Evolutionary conservation across 176 grass and related monocot genomes (phyloP), one percentile per base, ranked within the genome.

Genomic region (Puya raimondii): DNA sequence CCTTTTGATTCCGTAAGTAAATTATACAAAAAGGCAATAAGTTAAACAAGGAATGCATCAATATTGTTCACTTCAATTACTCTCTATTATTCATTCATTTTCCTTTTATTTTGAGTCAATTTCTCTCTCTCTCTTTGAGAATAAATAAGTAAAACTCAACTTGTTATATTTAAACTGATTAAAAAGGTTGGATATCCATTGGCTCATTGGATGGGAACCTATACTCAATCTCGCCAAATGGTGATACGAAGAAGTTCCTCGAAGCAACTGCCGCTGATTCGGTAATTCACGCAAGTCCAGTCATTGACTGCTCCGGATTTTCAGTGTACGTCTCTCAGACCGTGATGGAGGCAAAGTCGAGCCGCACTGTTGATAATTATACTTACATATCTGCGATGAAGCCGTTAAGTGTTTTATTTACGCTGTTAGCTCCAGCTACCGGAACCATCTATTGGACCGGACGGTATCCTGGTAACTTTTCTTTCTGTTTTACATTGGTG

Each of bases 151-250:
- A 59, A 57, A 58, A 22, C 48, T 26, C 69, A 14, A 61, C 1
- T 59, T n/a, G 48, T 77, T 67, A 49, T 29, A 50, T 49, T 72
- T 66, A 49, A 54, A 57, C 23, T 72, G 9, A 18, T 78, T 57
- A 74, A 71, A 63, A 65, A 96, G 92, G 86, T 84, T 92, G 92
- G 92, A 78, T 92, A 51, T 96, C 92, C 26, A 71, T 96, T 78
- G 88, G 86, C 7, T 87, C 92, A 12, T 69, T 87, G 79, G 92
- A 96, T 71, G 92, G 92, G n/a, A 74, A 23, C 42, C 72, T 92
- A 9, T 92, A 96, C 81, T 92, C 81, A 4, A 73, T 96, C 50
- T 87, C 88, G 25, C 92, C 83, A 59, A 25, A 77, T 65, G 92
- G 86, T 47, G 73, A 89, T 18, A 57, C 83, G 29, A 85, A 65